phyloP scores from a whole-genome alignment of 2,329 filamentous ascomycete species.

The Penicillium janthinellum region DNA sequence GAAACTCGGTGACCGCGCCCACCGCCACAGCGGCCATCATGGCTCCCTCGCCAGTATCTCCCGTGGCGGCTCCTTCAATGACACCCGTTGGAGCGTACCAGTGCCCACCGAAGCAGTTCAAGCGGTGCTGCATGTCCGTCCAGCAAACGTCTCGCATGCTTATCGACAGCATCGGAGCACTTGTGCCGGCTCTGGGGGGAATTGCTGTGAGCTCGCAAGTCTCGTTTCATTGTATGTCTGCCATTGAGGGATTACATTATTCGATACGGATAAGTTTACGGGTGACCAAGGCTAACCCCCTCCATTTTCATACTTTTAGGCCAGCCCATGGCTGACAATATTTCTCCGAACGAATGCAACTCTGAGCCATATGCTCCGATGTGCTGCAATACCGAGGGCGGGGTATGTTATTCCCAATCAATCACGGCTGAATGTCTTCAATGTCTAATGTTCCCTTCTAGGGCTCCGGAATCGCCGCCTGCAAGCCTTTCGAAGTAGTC shows the following conservation, averaged over 20 bases:
- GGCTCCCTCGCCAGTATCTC: constrained; percentile 1
- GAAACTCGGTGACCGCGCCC: neutral
- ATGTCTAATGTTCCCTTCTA: neutral
- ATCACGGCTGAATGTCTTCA: neutral
- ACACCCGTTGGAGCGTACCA: constrained; percentile 18
- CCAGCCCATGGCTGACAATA: constrained; percentile 18
- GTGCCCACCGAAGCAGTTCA: constrained; percentile 28
- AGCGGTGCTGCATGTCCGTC: constrained; percentile 32
- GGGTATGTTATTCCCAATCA: constrained; percentile 9
- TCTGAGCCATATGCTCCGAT: constrained; percentile 24
- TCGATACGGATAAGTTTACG: neutral
- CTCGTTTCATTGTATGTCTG: constrained; percentile 31
- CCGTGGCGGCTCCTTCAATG: constrained; percentile 8
- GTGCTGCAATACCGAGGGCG: constrained; percentile 25
- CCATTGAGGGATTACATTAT: neutral
- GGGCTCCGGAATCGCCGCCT: constrained; percentile 16
- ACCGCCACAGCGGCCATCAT: constrained; percentile 9
- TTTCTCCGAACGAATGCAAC: constrained; percentile 21
- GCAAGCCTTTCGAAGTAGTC: constrained; percentile 27
- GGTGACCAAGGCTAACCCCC: neutral
- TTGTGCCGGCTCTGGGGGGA: constrained; percentile 26
- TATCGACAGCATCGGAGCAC: constrained; percentile 18
- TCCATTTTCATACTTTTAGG: constrained; percentile 16
- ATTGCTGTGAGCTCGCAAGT: constrained; percentile 27
- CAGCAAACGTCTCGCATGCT: constrained; percentile 19